A percentile compares a stretch with the other conserved stretches of the same genome.
Evolutionary conservation across 2,329 filamentous ascomycete genomes (phyloP).

Genomic region (Monilinia aucupariae): DNA sequence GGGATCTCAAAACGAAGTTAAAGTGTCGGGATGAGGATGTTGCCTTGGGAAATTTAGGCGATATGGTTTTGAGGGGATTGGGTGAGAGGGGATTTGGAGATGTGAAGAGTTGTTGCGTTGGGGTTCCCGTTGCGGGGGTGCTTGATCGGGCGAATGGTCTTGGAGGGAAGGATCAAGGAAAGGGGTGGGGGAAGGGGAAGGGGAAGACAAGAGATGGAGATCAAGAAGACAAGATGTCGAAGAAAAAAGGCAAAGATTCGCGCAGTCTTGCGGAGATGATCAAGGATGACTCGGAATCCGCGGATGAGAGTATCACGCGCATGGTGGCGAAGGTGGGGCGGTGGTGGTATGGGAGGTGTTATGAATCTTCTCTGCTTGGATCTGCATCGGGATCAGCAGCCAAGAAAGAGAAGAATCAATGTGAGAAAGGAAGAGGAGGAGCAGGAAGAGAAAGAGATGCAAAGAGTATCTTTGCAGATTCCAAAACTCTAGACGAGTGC

Average conservation of each 20-base stretch:
- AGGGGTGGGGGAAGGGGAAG: conserved; percentile 12
- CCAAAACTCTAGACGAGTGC: conserved; percentile 71
- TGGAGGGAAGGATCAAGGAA: conserved; percentile 17
- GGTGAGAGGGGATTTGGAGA: conserved; percentile 65
- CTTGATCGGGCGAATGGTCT: conserved; percentile 28
- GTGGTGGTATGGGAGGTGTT: conserved; percentile 96
- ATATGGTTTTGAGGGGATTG: conserved; percentile 60
- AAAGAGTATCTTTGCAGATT: conserved; percentile 72
- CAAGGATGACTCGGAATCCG: conserved; percentile 60
- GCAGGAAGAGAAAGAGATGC: conserved; percentile 27
- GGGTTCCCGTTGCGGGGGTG: conserved; percentile 64
- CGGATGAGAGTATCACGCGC: conserved; percentile 82
- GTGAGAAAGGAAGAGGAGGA: background rate
- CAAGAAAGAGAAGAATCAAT: background rate
- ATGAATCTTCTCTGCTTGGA: conserved; percentile 49
- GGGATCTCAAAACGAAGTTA: conserved; percentile 66
- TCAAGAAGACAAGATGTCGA: conserved; percentile 36
- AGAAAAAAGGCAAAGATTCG: conserved; percentile 36
- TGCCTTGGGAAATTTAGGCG: conserved; percentile 54
- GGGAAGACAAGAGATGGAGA: conserved; percentile 20
- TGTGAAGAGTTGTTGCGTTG: conserved; percentile 71
- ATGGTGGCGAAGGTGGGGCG: conserved; percentile 88
- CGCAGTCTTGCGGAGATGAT: conserved; percentile 64
- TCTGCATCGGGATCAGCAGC: background rate
- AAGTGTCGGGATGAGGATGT: conserved; percentile 54